Conservation (phyloP, 2,329 filamentous ascomycete genomes). For the Verticillium dahliae region DNA sequence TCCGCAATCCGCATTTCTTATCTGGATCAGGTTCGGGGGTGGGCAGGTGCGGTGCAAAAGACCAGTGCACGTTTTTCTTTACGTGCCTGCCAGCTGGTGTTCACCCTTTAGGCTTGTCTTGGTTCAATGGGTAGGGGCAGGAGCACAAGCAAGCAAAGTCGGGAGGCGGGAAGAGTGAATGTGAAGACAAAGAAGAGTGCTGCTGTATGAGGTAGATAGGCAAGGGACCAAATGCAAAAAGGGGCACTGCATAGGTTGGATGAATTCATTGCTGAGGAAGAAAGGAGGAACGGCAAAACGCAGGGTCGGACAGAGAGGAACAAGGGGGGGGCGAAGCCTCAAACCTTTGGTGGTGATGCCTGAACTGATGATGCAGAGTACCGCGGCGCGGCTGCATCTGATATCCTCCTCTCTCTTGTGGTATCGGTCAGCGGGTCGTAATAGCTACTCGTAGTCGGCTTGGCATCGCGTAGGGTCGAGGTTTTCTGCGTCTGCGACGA, state of each 20-base stretch:
- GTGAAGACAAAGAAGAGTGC: neutral
- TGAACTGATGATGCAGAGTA: slow-evolving; percentile 33
- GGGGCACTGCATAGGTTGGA: neutral
- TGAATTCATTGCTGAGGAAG: slow-evolving; percentile 6
- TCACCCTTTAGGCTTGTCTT: neutral
- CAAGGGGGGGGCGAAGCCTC: slow-evolving; percentile 12
- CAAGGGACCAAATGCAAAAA: slow-evolving; percentile 10
- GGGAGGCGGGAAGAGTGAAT: neutral
- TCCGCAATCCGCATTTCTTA: neutral
- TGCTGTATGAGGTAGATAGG: slow-evolving; percentile 11
- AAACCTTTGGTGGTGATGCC: slow-evolving; percentile 41
- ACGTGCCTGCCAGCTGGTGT: neutral
- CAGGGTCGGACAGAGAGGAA: neutral
- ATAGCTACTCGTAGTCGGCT: slow-evolving; percentile 36
- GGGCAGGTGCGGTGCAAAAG: neutral
- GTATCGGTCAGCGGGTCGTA: slow-evolving; percentile 49
- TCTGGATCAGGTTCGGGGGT: neutral
- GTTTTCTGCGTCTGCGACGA: neutral
- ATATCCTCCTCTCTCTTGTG: slow-evolving; percentile 37
- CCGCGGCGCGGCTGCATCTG: slow-evolving; percentile 35
- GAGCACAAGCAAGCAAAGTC: neutral
- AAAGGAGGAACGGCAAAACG: slow-evolving; percentile 4
- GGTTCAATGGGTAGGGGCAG: neutral
- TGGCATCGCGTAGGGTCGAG: slow-evolving; percentile 16
- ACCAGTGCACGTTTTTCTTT: neutral